A percentile compares a stretch with the other conserved stretches of the same genome.
Evolutionary conservation across 2,329 filamentous ascomycete genomes (phyloP).

Genomic region (Trichoderma lentiforme): DNA sequence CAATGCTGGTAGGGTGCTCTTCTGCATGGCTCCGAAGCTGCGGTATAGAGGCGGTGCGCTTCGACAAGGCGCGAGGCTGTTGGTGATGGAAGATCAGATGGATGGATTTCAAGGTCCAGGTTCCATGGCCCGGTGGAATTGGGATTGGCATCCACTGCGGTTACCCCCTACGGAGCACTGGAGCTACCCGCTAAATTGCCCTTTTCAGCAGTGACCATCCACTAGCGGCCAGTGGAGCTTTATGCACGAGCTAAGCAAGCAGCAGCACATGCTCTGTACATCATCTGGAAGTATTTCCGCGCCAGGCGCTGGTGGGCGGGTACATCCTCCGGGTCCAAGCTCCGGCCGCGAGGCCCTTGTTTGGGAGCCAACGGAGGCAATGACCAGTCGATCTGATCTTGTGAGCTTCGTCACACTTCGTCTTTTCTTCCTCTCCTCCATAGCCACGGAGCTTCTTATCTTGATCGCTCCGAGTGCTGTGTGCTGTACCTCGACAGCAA

Average conservation of each 20-base stretch:
- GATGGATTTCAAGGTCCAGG: neutral
- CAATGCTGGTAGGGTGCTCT: neutral
- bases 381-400: conserved; percentile 7
- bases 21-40: conserved; percentile 9
- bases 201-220: conserved; percentile 7
- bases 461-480: neutral
- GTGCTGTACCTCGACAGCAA: neutral
- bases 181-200: conserved; percentile 15
- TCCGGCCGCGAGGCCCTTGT: conserved; percentile 11
- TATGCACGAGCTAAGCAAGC: conserved; percentile 10
- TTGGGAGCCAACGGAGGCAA: neutral
- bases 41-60: neutral
- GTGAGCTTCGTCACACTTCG: conserved; percentile 15
- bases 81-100: neutral
- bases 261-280: conserved; percentile 9
- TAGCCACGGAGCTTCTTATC: neutral
- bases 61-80: neutral
- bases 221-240: conserved; percentile 7
- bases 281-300: conserved; percentile 15
- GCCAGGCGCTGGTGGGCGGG: conserved; percentile 8
- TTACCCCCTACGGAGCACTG: conserved; percentile 7
- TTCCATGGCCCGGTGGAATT: neutral
- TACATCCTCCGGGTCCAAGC: conserved; percentile 13
- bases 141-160: conserved; percentile 5
- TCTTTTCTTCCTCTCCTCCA: neutral